phyloP scores from a whole-genome alignment of 805 yeast species.

The Saturnispora halmiae region DNA sequence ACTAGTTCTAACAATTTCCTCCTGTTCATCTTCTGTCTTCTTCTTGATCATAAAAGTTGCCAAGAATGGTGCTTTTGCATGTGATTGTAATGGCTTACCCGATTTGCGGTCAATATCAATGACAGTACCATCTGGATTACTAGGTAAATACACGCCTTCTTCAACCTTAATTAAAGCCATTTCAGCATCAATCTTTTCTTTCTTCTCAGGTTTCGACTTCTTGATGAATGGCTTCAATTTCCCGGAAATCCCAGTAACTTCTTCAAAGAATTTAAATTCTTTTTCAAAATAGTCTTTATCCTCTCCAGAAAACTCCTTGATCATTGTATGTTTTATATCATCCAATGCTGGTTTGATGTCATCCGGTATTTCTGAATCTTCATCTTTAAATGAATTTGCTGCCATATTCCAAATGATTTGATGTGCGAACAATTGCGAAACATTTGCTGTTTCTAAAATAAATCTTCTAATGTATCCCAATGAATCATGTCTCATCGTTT shows the following conservation, averaged over 20 bases:
- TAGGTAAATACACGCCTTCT: conserved; percentile 85
- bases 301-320: conserved; percentile 44
- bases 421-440: conserved; percentile 87
- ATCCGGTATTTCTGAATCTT: conserved; percentile 75
- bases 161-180: conserved; percentile 69
- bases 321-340: conserved; percentile 56
- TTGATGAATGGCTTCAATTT: conserved; percentile 90
- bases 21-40: conserved; percentile 2
- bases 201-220: conserved; percentile 92
- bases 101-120: conserved; percentile 85
- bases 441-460: conserved; percentile 85
- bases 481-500: conserved; percentile 72
- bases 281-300: conserved; percentile 64
- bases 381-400: conserved; percentile 88
- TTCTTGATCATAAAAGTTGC: conserved; percentile 78
- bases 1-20: conserved; percentile 45
- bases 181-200: conserved; percentile 91
- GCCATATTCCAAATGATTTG: conserved; percentile 97
- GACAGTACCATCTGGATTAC: conserved; percentile 93
- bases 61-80: conserved; percentile 97
- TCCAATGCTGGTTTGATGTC: conserved; percentile 76
- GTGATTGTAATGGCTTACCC: conserved; percentile 93
- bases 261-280: conserved; percentile 84
- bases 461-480: conserved; percentile 82
- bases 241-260: conserved; percentile 90